These are phyloP conservation scores for Hypoxylon subgilvum DNA, from an alignment of 495 filamentous ascomycete species.

Conservation along the genomic window DNA sequence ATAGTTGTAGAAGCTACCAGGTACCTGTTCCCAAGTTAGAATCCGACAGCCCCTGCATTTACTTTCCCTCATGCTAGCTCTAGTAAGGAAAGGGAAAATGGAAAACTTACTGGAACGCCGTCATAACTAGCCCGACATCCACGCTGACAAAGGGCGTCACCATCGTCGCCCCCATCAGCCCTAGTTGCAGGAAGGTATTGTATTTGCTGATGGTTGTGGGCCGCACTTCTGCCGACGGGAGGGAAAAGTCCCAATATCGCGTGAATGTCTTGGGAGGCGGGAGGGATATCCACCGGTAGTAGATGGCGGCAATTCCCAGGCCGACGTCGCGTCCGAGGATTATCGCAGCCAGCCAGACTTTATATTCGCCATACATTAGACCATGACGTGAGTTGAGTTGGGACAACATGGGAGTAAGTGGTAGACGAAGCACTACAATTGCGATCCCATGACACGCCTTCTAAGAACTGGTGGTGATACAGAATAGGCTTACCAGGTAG, in stretches of 20 bases:
- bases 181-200: constrained; percentile 82
- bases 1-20: constrained; percentile 80
- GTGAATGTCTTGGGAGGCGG: constrained; percentile 89
- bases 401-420: no score
- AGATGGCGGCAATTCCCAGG: constrained; percentile 88
- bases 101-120: constrained; percentile 71
- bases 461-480: background rate
- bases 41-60: background rate
- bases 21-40: constrained; percentile 55
- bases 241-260: constrained; percentile 96
- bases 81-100: background rate
- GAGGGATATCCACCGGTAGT: constrained; percentile 92
- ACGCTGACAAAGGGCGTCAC: constrained; percentile 69
- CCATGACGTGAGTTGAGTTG: background rate
- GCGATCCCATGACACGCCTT: no score
- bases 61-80: background rate
- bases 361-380: constrained; percentile 5
- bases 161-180: constrained; percentile 78
- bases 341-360: constrained; percentile 83
- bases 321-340: constrained; percentile 89
- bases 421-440: no score
- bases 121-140: constrained; percentile 63
- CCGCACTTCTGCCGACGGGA: constrained; percentile 90
- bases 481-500: constrained; percentile 68
- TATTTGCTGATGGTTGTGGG: constrained; percentile 91